A percentile compares a stretch with the other conserved stretches of the same genome.
phyloP scores from a whole-genome alignment of 2,329 filamentous ascomycete genomes.

The Aureobasidium vineae region DNA sequence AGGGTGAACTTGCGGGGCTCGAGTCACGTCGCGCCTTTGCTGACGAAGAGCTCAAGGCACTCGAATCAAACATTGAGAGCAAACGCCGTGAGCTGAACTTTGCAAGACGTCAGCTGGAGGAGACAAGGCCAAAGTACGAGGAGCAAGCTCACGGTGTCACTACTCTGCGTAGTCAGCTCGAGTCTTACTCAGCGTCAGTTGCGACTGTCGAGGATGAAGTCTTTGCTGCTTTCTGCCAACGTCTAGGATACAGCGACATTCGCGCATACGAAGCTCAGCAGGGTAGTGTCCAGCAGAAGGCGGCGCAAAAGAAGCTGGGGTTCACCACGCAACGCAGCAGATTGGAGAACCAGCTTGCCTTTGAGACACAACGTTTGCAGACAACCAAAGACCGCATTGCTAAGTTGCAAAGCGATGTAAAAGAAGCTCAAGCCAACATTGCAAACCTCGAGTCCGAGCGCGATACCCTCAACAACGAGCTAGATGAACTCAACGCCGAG shows the following conservation, averaged over 20 bases:
- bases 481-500: constrained; percentile 71
- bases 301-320: constrained; percentile 78
- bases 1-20: constrained; percentile 74
- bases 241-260: constrained; percentile 83
- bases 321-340: constrained; percentile 75
- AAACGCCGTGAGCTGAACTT: constrained; percentile 79
- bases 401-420: constrained; percentile 63
- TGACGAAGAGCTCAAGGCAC: constrained; percentile 71
- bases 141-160: constrained; percentile 69
- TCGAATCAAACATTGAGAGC: constrained; percentile 79
- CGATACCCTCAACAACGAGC: constrained; percentile 67
- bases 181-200: constrained; percentile 62
- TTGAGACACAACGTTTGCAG: constrained; percentile 69
- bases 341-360: constrained; percentile 60
- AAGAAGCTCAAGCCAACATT: constrained; percentile 67
- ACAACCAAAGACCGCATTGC: constrained; percentile 68
- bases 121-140: constrained; percentile 73
- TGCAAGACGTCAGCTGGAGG: constrained; percentile 68
- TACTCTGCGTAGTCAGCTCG: constrained; percentile 57
- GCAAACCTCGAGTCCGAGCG: constrained; percentile 70
- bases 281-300: constrained; percentile 87
- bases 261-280: constrained; percentile 92
- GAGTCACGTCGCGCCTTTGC: constrained; percentile 71
- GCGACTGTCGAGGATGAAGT: constrained; percentile 82
- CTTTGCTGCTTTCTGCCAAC: constrained; percentile 79